Evolutionary conservation across 2,329 filamentous ascomycete genomes (phyloP).

Genomic region (Helminthosporium solani): DNA sequence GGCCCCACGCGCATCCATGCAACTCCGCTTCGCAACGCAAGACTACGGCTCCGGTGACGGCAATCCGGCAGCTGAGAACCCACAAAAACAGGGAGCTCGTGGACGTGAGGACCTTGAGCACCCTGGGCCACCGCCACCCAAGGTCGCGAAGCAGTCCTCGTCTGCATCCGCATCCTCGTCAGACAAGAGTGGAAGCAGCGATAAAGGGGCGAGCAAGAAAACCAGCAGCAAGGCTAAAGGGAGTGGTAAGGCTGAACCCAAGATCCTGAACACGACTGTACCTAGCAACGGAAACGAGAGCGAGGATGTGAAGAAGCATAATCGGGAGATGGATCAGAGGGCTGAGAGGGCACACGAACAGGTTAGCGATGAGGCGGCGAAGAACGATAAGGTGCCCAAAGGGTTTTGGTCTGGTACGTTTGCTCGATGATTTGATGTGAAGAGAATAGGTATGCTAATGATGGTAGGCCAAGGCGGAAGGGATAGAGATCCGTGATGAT

Average conservation of each 20-base stretch:
- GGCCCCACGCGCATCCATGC: slow-evolving; percentile 28
- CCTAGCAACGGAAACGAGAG: slow-evolving; percentile 36
- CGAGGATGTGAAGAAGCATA: slow-evolving; percentile 47
- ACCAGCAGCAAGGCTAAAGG: slow-evolving; percentile 25
- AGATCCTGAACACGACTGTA: slow-evolving; percentile 43
- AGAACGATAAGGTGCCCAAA: slow-evolving; percentile 45
- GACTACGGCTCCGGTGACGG: slow-evolving; percentile 48
- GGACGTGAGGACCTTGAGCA: slow-evolving; percentile 46
- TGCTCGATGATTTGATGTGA: neutral
- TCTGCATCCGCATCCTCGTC: slow-evolving; percentile 17
- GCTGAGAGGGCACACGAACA: slow-evolving; percentile 45
- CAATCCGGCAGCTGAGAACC: slow-evolving; percentile 47
- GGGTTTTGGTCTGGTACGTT: slow-evolving; percentile 44
- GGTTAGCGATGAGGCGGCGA: slow-evolving; percentile 38
- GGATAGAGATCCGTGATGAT: slow-evolving; percentile 25
- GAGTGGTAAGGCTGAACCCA: slow-evolving; percentile 32
- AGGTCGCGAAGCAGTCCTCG: slow-evolving; percentile 41
- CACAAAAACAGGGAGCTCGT: slow-evolving; percentile 45
- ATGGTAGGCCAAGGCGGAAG: slow-evolving; percentile 29
- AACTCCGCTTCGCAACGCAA: slow-evolving; percentile 38
- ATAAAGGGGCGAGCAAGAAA: slow-evolving; percentile 15
- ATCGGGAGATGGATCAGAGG: slow-evolving; percentile 46
- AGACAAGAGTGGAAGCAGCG: slow-evolving; percentile 1
- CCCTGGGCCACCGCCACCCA: slow-evolving; percentile 47
- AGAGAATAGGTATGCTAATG: slow-evolving; percentile 13